Evolutionary conservation across 1,139 yeast genomes (phyloP), one percentile per base, ranked within the genome.

Genomic region (Zygoascus meyerae): DNA sequence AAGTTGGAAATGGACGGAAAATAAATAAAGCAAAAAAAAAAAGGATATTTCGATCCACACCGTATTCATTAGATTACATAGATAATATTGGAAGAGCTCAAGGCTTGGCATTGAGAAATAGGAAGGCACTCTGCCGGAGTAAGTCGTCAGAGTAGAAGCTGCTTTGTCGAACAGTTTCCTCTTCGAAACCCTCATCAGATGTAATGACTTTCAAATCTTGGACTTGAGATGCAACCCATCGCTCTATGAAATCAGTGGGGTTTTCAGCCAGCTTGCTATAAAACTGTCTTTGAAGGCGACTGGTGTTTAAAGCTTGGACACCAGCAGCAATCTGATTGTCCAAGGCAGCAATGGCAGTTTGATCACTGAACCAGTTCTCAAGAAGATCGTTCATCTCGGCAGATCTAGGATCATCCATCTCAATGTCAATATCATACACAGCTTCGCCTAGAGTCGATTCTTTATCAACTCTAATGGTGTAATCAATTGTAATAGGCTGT

Each of bases 141-240:
- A 85, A 69, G 51, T 86, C 86, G 51, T 86, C 87, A 40, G 79
- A 78, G 67, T 87, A 90, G 65, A 84, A 89, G 34, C 82, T 78
- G 6, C 95, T 79, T 58, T 83, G 79, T 69, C 98, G 79, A 2
- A 87, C 95, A 29, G 79, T 72, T 62, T 92, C 97, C 66, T 90
- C 97, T 61, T 86, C 87, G 64, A 85, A 86, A 8, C 94, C 89
- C 57, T 86, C 90, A 63, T 90, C 97, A 30, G 94, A 86, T 57
- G 83, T 77, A 54, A 87, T 74, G 14, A 87, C 81, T 63, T 79
- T 81, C 58, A 86, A 72, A 43, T 90, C 83, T 52, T 84, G 81
- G 34, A 86, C 74, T 62, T 87, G 94, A 17, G 85, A 77, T 44
- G 78, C 81, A 45, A 81, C 69, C 83, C 94, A 87, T 44, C 78